phyloP scores from a whole-genome alignment of 2,329 filamentous ascomycete species.

The Diplodia sapinea region DNA sequence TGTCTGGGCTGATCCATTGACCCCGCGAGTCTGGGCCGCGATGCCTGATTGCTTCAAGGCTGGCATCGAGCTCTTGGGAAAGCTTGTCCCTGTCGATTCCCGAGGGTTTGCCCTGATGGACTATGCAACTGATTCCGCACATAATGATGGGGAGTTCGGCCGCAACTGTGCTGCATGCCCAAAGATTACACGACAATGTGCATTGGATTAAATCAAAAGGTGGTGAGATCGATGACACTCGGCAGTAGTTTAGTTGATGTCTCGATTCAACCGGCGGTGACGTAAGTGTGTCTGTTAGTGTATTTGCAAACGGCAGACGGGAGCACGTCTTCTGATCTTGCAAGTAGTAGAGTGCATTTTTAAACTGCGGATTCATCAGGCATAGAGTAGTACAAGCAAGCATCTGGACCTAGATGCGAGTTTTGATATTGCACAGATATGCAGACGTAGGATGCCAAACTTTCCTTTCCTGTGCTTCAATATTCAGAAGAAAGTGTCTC shows the following conservation, averaged over 20 bases:
- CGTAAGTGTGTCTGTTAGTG: slow-evolving; percentile 8
- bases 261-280: not conserved
- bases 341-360: not conserved
- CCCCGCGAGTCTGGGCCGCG: slow-evolving; percentile 55
- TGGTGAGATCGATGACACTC: not conserved
- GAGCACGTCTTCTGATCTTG: not conserved
- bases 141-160: not conserved
- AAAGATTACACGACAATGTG: too few species aligned
- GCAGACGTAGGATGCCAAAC: too few species aligned
- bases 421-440: too few species aligned
- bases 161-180: not conserved
- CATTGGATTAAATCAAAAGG: too few species aligned
- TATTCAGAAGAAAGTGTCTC: too few species aligned
- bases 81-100: not conserved
- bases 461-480: too few species aligned
- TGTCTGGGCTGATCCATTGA: slow-evolving; percentile 55
- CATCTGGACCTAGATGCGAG: not conserved
- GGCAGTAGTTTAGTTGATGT: not conserved
- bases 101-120: slow-evolving; percentile 20
- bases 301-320: not conserved
- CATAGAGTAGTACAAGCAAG: not conserved
- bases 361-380: not conserved
- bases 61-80: slow-evolving; percentile 37
- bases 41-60: slow-evolving; percentile 51
- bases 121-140: slow-evolving; percentile 28